phyloP scores from a whole-genome alignment of 1,139 yeast species.

The Yamadazyma dushanensis region DNA sequence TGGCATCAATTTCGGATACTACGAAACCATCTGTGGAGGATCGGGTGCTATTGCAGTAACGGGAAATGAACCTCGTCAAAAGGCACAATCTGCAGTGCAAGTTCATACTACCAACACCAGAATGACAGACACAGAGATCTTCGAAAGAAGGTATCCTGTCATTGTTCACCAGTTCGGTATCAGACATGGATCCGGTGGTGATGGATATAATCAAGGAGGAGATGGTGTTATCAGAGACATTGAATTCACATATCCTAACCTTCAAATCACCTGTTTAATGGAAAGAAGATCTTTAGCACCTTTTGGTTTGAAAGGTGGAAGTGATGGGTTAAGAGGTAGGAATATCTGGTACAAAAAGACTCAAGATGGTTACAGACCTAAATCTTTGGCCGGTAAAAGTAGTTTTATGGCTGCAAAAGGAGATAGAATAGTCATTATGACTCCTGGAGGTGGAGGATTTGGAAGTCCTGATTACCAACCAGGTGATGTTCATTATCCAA shows the following conservation, averaged over 20 bases:
- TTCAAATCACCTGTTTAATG: slow-evolving; percentile 47
- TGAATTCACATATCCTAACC: slow-evolving; percentile 39
- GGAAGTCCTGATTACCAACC: slow-evolving; percentile 22
- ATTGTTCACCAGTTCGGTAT: slow-evolving; percentile 42
- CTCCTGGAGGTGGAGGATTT: slow-evolving; percentile 55
- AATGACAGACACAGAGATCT: slow-evolving; percentile 48
- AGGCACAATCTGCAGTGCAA: slow-evolving; percentile 49
- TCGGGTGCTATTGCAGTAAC: slow-evolving; percentile 34
- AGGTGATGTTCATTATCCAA: slow-evolving; percentile 23
- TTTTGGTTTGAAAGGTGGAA: slow-evolving; percentile 46
- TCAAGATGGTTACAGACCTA: slow-evolving; percentile 24
- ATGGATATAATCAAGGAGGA: slow-evolving; percentile 43
- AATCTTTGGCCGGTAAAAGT: slow-evolving; percentile 44
- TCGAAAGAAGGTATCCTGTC: slow-evolving; percentile 50
- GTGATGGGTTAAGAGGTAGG: slow-evolving; percentile 38
- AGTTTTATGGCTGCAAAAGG: slow-evolving; percentile 40
- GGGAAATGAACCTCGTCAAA: slow-evolving; percentile 43
- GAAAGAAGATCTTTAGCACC: slow-evolving; percentile 48
- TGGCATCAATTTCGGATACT: slow-evolving; percentile 44
- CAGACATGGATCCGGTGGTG: slow-evolving; percentile 43
- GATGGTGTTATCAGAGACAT: slow-evolving; percentile 48
- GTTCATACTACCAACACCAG: slow-evolving; percentile 51
- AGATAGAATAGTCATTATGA: slow-evolving; percentile 41
- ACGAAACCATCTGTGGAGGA: slow-evolving; percentile 52
- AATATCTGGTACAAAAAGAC: slow-evolving; percentile 37